A percentile compares a stretch with the other conserved stretches of the same genome.
phyloP scores from a whole-genome alignment of 305 asterid genomes.

The Andrographis paniculata region DNA sequence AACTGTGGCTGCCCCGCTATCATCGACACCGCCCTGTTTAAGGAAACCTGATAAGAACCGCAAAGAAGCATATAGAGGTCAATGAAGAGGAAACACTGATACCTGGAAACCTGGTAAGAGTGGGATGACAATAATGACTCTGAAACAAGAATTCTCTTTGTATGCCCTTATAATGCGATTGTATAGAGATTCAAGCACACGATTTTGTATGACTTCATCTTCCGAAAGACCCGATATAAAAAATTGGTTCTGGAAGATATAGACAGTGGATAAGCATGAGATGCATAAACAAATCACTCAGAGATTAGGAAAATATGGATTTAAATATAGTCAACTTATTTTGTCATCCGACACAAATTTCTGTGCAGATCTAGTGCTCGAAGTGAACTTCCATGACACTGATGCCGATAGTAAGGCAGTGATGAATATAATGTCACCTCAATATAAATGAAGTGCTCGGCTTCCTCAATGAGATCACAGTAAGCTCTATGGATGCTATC shows the following conservation, averaged over 20 bases:
- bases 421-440: slow-evolving; percentile 43
- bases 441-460: slow-evolving; percentile 79
- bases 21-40: slow-evolving; percentile 92
- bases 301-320: not conserved
- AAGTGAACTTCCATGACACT: not conserved
- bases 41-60: slow-evolving; percentile 11
- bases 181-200: slow-evolving; percentile 78
- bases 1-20: slow-evolving; percentile 91
- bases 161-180: slow-evolving; percentile 79
- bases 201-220: slow-evolving; percentile 79
- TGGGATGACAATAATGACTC: slow-evolving; percentile 86
- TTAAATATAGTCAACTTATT: not conserved
- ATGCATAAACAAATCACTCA: not conserved
- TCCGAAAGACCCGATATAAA: slow-evolving; percentile 88
- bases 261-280: slow-evolving; percentile 18
- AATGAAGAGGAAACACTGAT: slow-evolving; percentile 18
- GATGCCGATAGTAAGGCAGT: not conserved
- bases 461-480: slow-evolving; percentile 80
- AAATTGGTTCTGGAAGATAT: slow-evolving; percentile 84
- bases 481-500: slow-evolving; percentile 96
- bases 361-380: not conserved
- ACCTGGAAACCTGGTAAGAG: slow-evolving; percentile 97
- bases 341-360: not conserved
- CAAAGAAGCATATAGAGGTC: slow-evolving; percentile 6
- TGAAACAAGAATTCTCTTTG: slow-evolving; percentile 52